Conservation (phyloP, 108 stramenopile genomes). For the Cyclotella kingstonii region DNA sequence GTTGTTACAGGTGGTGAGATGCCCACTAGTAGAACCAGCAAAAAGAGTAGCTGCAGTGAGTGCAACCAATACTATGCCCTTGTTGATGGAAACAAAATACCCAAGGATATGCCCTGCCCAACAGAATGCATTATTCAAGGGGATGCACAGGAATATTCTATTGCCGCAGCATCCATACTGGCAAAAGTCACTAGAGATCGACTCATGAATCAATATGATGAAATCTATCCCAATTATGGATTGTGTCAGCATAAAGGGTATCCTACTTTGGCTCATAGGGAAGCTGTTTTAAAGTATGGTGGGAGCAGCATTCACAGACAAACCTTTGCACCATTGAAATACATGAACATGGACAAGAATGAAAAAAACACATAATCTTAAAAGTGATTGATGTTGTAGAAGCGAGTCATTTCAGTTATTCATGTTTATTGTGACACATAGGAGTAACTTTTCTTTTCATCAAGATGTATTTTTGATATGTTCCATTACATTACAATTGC, state of each 20-base stretch:
- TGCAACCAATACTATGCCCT: constrained; percentile 69
- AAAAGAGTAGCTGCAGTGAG: too few relatives aligned
- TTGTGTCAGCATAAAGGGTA: constrained; percentile 95
- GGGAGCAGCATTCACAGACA: constrained; percentile 86
- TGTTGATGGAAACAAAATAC: constrained; percentile 87
- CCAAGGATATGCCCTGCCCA: constrained; percentile 72
- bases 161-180: constrained; percentile 94
- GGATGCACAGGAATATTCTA: constrained; percentile 83
- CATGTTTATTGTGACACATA: too few relatives aligned
- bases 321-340: constrained; percentile 90
- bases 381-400: too few relatives aligned
- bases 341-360: constrained; percentile 54
- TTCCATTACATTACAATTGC: too few relatives aligned
- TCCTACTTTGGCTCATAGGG: constrained; percentile 80
- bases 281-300: constrained; percentile 64
- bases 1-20: constrained; percentile 48
- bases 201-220: constrained; percentile 89
- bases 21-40: too few relatives aligned
- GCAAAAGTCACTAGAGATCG: constrained; percentile 97
- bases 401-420: too few relatives aligned
- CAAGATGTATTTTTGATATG: too few relatives aligned
- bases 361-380: too few relatives aligned
- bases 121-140: constrained; percentile 85
- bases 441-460: too few relatives aligned
- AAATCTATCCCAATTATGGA: constrained; percentile 82